Percentiles rank a stretch among this genome's conserved stretches.
Conservation (phyloP, 129 eudicot species). For the Tanacetum coccineum region DNA sequence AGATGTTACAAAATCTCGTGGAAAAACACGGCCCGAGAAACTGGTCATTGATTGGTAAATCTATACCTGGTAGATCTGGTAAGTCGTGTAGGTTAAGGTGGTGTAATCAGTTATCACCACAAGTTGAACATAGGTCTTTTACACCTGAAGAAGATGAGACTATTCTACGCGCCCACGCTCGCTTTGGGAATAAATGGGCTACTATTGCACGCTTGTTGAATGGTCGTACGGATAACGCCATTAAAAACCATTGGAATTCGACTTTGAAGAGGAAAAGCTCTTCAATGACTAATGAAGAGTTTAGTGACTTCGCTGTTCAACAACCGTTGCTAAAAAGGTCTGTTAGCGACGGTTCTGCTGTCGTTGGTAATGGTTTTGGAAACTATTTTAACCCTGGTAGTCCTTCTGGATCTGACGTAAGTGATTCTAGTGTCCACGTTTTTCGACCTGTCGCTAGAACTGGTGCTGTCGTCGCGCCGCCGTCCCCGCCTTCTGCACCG, state of each 20-base stretch:
- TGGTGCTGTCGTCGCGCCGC: conserved; percentile 38
- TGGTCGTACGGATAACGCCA: conserved; percentile 92
- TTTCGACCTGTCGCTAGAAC: conserved; percentile 59
- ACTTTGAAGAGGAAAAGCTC: conserved; percentile 67
- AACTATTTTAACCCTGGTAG: conserved; percentile 53
- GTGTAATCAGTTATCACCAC: conserved; percentile 96
- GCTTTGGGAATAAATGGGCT: conserved; percentile 93
- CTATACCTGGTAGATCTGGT: conserved; percentile 82
- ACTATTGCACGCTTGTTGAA: conserved; percentile 76
- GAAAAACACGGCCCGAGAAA: conserved; percentile 79
- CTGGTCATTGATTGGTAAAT: conserved; percentile 78
- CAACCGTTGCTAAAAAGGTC: conserved; percentile 63
- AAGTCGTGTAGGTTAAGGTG: conserved; percentile 80
- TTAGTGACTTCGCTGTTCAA: conserved; percentile 33
- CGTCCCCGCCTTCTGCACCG: conserved; percentile 8
- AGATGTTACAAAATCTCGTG: conserved; percentile 54
- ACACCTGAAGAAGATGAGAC: conserved; percentile 85
- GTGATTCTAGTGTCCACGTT: conserved; percentile 53
- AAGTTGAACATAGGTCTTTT: conserved; percentile 89
- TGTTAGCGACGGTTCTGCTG: conserved; percentile 71
- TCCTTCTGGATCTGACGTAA: conserved; percentile 80
- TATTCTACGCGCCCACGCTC: conserved; percentile 73
- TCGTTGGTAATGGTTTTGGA: conserved; percentile 51
- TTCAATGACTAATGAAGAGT: conserved; percentile 61
- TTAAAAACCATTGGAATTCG: conserved; percentile 89